These are phyloP conservation scores for Lichtheimia corymbifera DNA, from an alignment of 371 early-diverging fungal species.

Conservation along the genomic window DNA sequence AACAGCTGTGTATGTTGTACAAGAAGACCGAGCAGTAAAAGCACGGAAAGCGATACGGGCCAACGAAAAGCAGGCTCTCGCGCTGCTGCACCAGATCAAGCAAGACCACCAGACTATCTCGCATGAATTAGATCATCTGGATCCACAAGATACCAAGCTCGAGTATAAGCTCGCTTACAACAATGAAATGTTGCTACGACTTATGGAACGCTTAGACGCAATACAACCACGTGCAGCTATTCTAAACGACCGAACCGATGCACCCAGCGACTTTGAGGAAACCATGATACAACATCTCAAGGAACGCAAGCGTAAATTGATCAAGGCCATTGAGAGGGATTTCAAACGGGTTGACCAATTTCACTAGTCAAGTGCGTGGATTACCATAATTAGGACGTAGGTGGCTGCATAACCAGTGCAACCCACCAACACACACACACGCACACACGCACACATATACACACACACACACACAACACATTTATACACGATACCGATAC, in stretches of 20 bases:
- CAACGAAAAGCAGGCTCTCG: conserved; percentile 21
- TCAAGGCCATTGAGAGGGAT: conserved; percentile 17
- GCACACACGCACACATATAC: not conserved
- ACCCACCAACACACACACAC: not conserved
- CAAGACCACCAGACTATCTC: conserved; percentile 22
- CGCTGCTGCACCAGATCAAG: conserved; percentile 28
- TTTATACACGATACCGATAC: not conserved
- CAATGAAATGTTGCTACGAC: conserved; percentile 37
- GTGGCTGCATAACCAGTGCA: conserved; percentile 2
- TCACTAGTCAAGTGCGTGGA: not conserved
- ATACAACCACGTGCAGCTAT: conserved; percentile 33
- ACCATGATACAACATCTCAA: conserved; percentile 27
- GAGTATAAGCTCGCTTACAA: conserved; percentile 32
- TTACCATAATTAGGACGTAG: not conserved
- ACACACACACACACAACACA: not conserved
- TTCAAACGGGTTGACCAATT: conserved; percentile 11
- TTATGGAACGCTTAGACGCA: conserved; percentile 42
- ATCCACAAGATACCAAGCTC: conserved; percentile 7
- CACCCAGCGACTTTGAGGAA: conserved; percentile 24
- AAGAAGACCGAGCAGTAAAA: conserved; percentile 36
- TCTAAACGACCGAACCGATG: conserved; percentile 5
- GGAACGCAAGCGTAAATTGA: conserved; percentile 27
- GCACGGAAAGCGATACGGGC: conserved; percentile 23
- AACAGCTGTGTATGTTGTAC: conserved; percentile 20
- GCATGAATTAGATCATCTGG: conserved; percentile 13